A percentile compares a stretch with the other conserved stretches of the same genome.
Conservation (phyloP, 2,329 filamentous ascomycete species). For the Colletotrichum agaves region DNA sequence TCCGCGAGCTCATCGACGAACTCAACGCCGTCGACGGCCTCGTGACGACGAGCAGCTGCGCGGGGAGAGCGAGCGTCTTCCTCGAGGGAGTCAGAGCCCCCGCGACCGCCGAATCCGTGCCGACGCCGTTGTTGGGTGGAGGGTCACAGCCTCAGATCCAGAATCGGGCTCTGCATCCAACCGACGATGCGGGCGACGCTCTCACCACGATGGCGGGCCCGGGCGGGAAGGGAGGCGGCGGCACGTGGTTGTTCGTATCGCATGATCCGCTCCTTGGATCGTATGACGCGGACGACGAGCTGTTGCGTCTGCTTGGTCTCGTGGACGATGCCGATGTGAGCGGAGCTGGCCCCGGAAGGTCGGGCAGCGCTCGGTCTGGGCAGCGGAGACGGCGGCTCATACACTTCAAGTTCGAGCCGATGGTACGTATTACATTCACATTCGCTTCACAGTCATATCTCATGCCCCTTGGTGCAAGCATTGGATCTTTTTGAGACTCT, state of each 20-base stretch:
- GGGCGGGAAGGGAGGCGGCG: constrained; percentile 87
- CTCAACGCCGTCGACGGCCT: constrained; percentile 81
- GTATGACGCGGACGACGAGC: constrained; percentile 40
- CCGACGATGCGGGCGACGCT: constrained; percentile 32
- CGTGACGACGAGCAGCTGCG: constrained; percentile 94
- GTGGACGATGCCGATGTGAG: constrained; percentile 42
- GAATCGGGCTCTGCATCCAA: constrained; percentile 1
- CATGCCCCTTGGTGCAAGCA: not conserved
- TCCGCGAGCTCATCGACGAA: constrained; percentile 79
- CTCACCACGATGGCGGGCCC: constrained; percentile 63
- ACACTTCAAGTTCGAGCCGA: constrained; percentile 93
- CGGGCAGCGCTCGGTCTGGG: constrained; percentile 32
- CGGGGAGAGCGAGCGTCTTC: constrained; percentile 87
- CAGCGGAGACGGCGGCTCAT: constrained; percentile 62
- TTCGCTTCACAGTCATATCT: not conserved
- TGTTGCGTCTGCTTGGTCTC: constrained; percentile 50
- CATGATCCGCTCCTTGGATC: constrained; percentile 72
- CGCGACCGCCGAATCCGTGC: not conserved
- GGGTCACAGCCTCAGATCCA: not conserved
- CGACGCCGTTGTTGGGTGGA: not conserved
- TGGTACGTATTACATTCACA: constrained; percentile 72
- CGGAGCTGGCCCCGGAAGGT: constrained; percentile 4
- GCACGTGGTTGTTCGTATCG: constrained; percentile 88
- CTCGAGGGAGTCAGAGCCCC: constrained; percentile 75
- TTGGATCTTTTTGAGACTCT: not conserved